Conservation (phyloP, 345 rosid species). For the Dimocarpus longan region DNA sequence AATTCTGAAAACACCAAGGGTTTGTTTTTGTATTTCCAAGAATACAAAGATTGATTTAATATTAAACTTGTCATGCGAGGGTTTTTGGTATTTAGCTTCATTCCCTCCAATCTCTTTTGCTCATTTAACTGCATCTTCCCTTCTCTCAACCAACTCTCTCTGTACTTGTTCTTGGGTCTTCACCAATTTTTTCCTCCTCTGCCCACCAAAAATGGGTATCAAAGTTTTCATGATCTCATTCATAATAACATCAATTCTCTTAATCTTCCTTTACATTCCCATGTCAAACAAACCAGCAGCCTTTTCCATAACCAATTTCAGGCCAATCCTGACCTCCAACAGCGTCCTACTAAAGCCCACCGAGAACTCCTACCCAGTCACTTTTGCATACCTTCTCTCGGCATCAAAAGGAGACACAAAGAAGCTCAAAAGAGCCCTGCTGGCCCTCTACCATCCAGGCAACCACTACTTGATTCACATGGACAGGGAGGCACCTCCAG, state of each 20-base stretch:
- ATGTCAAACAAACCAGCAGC: constrained; percentile 46
- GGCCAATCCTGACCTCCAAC: constrained; percentile 41
- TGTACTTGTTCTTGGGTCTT: neutral
- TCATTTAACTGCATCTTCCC: constrained; percentile 12
- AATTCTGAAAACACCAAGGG: neutral
- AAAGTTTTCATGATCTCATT: constrained; percentile 57
- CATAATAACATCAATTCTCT: constrained; percentile 52
- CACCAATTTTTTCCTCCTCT: constrained; percentile 4
- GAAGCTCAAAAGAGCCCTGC: constrained; percentile 59
- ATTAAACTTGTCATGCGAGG: neutral
- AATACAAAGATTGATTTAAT: neutral
- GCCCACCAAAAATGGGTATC: constrained; percentile 43
- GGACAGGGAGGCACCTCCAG: constrained; percentile 58
- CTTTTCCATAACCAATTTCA: constrained; percentile 41
- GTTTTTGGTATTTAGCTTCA: too few relatives aligned
- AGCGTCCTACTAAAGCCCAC: constrained; percentile 30
- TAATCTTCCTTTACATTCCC: constrained; percentile 45
- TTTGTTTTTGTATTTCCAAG: neutral
- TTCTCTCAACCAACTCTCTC: neutral
- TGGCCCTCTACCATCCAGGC: constrained; percentile 78
- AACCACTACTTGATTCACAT: constrained; percentile 80
- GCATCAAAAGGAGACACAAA: constrained; percentile 73
- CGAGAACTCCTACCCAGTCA: constrained; percentile 49
- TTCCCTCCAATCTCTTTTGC: constrained; percentile 8
- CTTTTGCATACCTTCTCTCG: constrained; percentile 81